These are phyloP conservation scores for Gynandropsis gynandra DNA, from an alignment of 345 rosid genomes.

Conservation along the genomic window DNA sequence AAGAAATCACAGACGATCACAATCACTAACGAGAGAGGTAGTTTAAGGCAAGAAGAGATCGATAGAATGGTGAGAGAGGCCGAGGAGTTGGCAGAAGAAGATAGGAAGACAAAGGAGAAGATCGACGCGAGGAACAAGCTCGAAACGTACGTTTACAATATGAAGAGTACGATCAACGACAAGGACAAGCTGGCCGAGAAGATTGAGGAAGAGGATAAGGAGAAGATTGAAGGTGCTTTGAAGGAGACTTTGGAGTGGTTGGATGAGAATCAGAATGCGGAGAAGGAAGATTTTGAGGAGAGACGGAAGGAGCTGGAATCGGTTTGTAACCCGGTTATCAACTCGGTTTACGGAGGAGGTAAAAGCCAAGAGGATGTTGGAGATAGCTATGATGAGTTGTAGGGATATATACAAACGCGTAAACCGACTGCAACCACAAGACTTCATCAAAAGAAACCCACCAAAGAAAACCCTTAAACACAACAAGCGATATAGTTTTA, in stretches of 20 bases:
- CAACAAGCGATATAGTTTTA: no score
- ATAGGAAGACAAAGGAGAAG: slow-evolving; percentile 36
- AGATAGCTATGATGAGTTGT: slow-evolving; percentile 42
- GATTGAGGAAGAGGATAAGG: slow-evolving; percentile 44
- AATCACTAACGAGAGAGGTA: slow-evolving; percentile 44
- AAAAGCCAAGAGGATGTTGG: slow-evolving; percentile 25
- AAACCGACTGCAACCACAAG: no score
- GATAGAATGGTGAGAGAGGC: slow-evolving; percentile 54
- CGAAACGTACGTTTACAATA: slow-evolving; percentile 43
- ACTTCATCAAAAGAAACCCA: no score
- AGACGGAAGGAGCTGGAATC: slow-evolving; percentile 47
- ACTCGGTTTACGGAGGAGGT: slow-evolving; percentile 32
- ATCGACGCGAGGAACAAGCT: slow-evolving; percentile 50
- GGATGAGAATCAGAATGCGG: slow-evolving; percentile 46
- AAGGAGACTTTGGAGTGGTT: slow-evolving; percentile 52
- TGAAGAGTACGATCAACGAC: slow-evolving; percentile 37
- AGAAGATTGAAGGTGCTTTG: slow-evolving; percentile 36
- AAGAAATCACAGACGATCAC: slow-evolving; percentile 40
- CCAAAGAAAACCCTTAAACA: no score
- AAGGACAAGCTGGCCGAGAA: slow-evolving; percentile 37
- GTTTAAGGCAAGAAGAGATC: slow-evolving; percentile 51
- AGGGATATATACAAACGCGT: no score
- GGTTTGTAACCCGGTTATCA: slow-evolving; percentile 47
- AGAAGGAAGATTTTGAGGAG: slow-evolving; percentile 49
- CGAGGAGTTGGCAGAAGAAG: slow-evolving; percentile 48